phyloP scores from a whole-genome alignment of 1,284 basidiomycete species.

The Mycena citricolor region DNA sequence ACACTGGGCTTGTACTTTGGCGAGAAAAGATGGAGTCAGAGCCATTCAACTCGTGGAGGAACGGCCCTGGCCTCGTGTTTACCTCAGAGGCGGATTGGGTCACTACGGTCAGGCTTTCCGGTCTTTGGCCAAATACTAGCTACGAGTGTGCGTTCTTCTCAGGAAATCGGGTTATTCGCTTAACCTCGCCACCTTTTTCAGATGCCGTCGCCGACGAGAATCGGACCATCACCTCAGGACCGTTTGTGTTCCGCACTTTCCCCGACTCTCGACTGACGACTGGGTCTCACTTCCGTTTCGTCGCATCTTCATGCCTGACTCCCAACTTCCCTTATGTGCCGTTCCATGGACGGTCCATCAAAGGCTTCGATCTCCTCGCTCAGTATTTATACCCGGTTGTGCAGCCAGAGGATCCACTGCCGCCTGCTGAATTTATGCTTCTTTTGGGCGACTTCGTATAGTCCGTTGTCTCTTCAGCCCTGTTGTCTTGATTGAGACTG shows the following conservation, averaged over 20 bases:
- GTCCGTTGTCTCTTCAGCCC: constrained; percentile 33
- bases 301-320: constrained; percentile 60
- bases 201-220: constrained; percentile 49
- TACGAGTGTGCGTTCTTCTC: constrained; percentile 65
- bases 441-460: constrained; percentile 78
- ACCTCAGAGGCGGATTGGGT: constrained; percentile 63
- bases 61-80: constrained; percentile 51
- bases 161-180: constrained; percentile 40
- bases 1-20: constrained; percentile 45
- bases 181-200: constrained; percentile 46
- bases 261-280: constrained; percentile 59
- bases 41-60: constrained; percentile 42
- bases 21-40: constrained; percentile 35
- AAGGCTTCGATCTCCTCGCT: constrained; percentile 68
- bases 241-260: constrained; percentile 65
- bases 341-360: constrained; percentile 51
- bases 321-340: constrained; percentile 70
- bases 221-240: constrained; percentile 29
- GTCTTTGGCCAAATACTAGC: constrained; percentile 67
- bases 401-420: constrained; percentile 10
- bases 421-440: constrained; percentile 54
- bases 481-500: background rate
- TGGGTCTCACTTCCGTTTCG: constrained; percentile 62
- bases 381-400: constrained; percentile 45
- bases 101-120: constrained; percentile 51